phyloP scores from a whole-genome alignment of 495 filamentous ascomycete genomes.

The Sporormia fimetaria region DNA sequence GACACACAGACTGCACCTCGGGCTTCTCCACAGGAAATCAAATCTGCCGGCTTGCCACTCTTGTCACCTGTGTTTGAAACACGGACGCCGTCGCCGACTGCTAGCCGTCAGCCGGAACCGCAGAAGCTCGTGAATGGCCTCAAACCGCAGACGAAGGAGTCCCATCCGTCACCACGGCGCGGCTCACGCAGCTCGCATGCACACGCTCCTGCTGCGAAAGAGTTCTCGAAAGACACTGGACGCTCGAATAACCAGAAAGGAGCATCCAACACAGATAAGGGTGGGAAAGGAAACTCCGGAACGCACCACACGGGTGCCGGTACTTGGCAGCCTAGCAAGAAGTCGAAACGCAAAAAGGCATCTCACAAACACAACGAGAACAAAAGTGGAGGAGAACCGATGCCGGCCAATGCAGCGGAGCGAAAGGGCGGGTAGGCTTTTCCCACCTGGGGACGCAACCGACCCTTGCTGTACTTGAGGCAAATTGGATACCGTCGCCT shows the following conservation, averaged over 20 bases:
- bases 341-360: slow-evolving; percentile 21
- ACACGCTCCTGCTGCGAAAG: slow-evolving; percentile 11
- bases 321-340: slow-evolving; percentile 22
- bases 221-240: slow-evolving; percentile 6
- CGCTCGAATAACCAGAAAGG: slow-evolving; percentile 7
- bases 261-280: slow-evolving; percentile 2
- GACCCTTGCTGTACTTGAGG: no score
- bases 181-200: slow-evolving; percentile 29
- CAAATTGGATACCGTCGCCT: no score
- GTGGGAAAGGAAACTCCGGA: slow-evolving; percentile 6
- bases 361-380: slow-evolving; percentile 10
- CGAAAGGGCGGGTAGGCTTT: slow-evolving; percentile 37
- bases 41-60: slow-evolving; percentile 25
- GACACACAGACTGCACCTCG: slow-evolving; percentile 16
- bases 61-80: slow-evolving; percentile 40
- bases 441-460: no score
- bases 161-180: slow-evolving; percentile 16
- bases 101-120: slow-evolving; percentile 20
- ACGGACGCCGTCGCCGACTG: slow-evolving; percentile 37
- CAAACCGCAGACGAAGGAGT: slow-evolving; percentile 16
- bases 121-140: slow-evolving; percentile 8
- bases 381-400: slow-evolving; percentile 23
- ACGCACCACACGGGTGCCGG: slow-evolving; percentile 9
- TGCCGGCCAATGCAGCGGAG: slow-evolving; percentile 33
- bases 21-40: slow-evolving; percentile 20